A percentile compares a stretch with the other conserved stretches of the same genome.
Evolutionary conservation across 139 green algal genomes (phyloP).

Genomic region (Marvania coccoides): DNA sequence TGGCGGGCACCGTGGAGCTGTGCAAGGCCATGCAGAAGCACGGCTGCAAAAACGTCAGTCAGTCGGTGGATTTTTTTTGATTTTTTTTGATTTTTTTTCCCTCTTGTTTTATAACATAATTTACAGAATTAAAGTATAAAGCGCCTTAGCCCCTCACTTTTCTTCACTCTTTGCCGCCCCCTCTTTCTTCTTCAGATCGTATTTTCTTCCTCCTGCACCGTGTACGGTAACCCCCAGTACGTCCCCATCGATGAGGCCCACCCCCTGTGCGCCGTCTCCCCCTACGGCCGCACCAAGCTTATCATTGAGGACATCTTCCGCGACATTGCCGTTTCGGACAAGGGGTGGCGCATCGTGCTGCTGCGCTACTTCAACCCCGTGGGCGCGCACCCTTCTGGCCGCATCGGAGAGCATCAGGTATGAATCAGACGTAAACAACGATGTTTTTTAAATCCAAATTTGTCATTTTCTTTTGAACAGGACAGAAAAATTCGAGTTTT

Average conservation of each 20-base stretch:
- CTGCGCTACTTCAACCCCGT: conserved; percentile 43
- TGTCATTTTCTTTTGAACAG: no score
- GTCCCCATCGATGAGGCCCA: conserved; percentile 87
- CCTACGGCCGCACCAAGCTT: conserved; percentile 96
- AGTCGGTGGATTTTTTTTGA: not conserved
- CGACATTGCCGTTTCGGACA: conserved; percentile 53
- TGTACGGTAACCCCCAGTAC: conserved; percentile 90
- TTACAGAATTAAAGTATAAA: not conserved
- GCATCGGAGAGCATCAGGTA: conserved; percentile 90
- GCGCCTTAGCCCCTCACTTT: not conserved
- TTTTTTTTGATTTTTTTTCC: no score
- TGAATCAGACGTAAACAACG: no score
- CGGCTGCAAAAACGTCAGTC: conserved; percentile 11
- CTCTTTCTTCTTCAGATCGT: conserved; percentile 13
- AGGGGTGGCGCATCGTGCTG: conserved; percentile 70
- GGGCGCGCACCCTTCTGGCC: conserved; percentile 55
- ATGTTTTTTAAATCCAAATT: no score
- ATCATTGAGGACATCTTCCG: conserved; percentile 93
- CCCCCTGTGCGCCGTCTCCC: conserved; percentile 64
- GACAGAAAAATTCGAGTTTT: no score
- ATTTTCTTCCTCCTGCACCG: conserved; percentile 44
- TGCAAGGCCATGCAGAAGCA: conserved; percentile 69
- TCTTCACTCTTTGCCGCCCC: not conserved
- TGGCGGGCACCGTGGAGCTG: conserved; percentile 79
- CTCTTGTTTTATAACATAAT: not conserved